Evolutionary conservation across 495 filamentous ascomycete species (phyloP).

Genomic region (Symbiotaphrina buchneri): DNA sequence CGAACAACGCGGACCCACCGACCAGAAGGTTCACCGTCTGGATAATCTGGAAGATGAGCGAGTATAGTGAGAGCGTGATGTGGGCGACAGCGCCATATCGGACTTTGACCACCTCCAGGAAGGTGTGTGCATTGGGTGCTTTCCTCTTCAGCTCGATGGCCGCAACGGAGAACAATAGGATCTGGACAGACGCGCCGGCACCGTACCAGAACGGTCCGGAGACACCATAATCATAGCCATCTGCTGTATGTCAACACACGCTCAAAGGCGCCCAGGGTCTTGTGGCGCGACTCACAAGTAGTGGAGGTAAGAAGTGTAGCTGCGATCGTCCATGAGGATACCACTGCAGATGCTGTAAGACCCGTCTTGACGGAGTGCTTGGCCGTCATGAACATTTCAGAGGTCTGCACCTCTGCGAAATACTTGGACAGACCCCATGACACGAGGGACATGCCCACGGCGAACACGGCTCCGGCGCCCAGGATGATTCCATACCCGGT

Average conservation of each 20-base stretch:
- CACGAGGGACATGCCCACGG: constrained; percentile 49
- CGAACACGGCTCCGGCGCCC: constrained; percentile 53
- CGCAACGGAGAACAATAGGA: constrained; percentile 77
- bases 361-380: constrained; percentile 88
- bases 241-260: no score
- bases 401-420: constrained; percentile 85
- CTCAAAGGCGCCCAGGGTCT: no score
- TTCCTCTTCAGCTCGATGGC: constrained; percentile 79
- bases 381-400: constrained; percentile 92
- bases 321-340: constrained; percentile 90
- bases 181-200: constrained; percentile 41
- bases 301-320: constrained; percentile 68
- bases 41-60: constrained; percentile 28
- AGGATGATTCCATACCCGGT: constrained; percentile 27
- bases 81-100: constrained; percentile 28
- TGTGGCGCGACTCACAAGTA: constrained; percentile 73
- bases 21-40: constrained; percentile 85
- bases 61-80: constrained; percentile 23
- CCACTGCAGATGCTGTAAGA: constrained; percentile 84
- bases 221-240: constrained; percentile 33
- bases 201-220: constrained; percentile 69
- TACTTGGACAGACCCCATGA: constrained; percentile 59
- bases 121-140: constrained; percentile 33
- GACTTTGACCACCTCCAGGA: constrained; percentile 27
- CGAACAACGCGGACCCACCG: constrained; percentile 74